Evolutionary conservation across 2,329 filamentous ascomycete genomes (phyloP), one percentile per base, ranked within the genome.

Genomic region (Ambrosiella beaveri): DNA sequence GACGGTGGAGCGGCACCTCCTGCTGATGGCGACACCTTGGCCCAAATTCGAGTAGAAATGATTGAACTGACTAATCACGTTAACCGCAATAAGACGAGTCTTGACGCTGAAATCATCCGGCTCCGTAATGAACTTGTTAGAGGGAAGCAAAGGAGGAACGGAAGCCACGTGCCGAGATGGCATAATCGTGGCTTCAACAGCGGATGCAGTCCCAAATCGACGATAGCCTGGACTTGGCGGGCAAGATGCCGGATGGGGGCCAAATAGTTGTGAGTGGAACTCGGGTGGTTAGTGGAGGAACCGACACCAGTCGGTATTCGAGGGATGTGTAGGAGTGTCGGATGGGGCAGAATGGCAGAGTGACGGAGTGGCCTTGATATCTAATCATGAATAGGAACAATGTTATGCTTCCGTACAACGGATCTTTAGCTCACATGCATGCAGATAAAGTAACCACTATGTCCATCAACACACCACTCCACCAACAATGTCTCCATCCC

Each of bases 111-210:
- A 19, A 53, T 60, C 13, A 41, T 51, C 7, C 50, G 39, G 19
- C 35, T 47, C 15, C 57, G 57, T 15, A 55, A 44, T 17, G 51
- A 55, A n/a, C 52, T 60, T 5, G 57, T 57, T 44, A 51, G 27
- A 37, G 50, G 27, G 47, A 36, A 5, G 74, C 78, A 52, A 65
- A 69, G 39, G 64, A 68, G 37, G 71, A 68, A 61, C 84, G 80
- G 81, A 75, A 71, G 62, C 71, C 70, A 38, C 70, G 78, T 38
- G 81, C 81, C 0, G 73, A 79, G 63, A 69, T 71, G 3, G 79
- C 79, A 0, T 80, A 84, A 68, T 71, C 68, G 61, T 71, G 75
- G 54, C 65, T 81, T 15, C 69, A 71, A 3, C 71, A 74, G 27
- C 73, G 77, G 60, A 55, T 62, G 69, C 38, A 69, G 68, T 27